A percentile compares a stretch with the other conserved stretches of the same genome.
Evolutionary conservation across 2,329 filamentous ascomycete species (phyloP).

Genomic region (Claviceps digitariae): DNA sequence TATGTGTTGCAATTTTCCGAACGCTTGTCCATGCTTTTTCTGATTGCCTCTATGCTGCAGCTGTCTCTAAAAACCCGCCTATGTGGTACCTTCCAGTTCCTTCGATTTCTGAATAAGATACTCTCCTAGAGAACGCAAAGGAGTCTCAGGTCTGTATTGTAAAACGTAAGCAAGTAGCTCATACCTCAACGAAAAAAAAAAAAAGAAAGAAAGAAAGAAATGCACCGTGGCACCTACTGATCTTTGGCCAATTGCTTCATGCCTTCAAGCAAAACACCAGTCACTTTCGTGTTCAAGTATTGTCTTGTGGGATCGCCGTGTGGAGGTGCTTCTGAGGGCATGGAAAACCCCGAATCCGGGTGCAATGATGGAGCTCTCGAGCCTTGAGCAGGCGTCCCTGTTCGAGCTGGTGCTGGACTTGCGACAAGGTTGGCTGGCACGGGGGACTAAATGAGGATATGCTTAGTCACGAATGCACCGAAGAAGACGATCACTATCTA

Average conservation of each 20-base stretch:
- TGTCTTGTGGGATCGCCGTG: constrained; percentile 57
- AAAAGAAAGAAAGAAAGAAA: background rate
- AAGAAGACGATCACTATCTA: background rate
- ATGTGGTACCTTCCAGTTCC: constrained; percentile 39
- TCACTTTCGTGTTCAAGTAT: constrained; percentile 61
- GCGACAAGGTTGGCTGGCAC: constrained; percentile 22
- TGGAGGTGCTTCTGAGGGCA: constrained; percentile 45
- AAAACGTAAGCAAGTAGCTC: background rate
- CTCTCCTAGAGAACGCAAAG: constrained; percentile 55
- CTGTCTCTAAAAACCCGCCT: background rate
- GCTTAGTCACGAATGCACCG: background rate
- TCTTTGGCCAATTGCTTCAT: constrained; percentile 62
- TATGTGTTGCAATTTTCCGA: constrained; percentile 1
- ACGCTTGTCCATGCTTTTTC: constrained; percentile 3
- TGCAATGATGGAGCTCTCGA: constrained; percentile 45
- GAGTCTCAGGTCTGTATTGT: constrained; percentile 45
- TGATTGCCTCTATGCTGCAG: background rate
- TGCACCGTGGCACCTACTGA: constrained; percentile 42
- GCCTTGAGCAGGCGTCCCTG: constrained; percentile 34
- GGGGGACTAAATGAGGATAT: constrained; percentile 18
- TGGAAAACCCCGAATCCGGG: constrained; percentile 36
- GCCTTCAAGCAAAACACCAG: constrained; percentile 53
- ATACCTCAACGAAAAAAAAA: background rate
- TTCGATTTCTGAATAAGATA: constrained; percentile 55
- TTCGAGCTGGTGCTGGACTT: constrained; percentile 30